Evolutionary conservation across 148 eudicot genomes (phyloP), one percentile per base, ranked within the genome.

Genomic region (Vaccinium myrtillus): DNA sequence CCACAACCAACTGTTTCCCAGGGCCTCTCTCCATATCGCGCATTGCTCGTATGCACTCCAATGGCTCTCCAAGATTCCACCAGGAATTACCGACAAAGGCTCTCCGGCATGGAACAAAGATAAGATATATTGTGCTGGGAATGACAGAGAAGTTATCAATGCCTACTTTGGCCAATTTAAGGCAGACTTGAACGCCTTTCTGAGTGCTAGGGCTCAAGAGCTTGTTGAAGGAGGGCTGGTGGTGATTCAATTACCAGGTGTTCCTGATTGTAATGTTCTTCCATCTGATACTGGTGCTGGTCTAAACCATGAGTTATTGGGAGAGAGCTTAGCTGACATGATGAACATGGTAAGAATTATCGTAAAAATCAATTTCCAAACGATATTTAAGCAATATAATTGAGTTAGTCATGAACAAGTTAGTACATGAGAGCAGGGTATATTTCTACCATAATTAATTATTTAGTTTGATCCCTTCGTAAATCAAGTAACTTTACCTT

Each of bases 101-200:
- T 82, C 83, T 23, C 51, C 79, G 0, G 85, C 87, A 15, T 87
- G 85, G 85, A 87, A 87, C 39, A 79, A 85, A 11, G 89, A 83
- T 9, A 70, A 11, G 55, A 53, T 53, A 12, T 53, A 53, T 32
- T 32, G 32, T 32, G 32, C 32, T 32, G 32, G 32, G 32, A 32
- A 32, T 32, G 32, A 32, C 32, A 48, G 53, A 14, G 81, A 85
- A 78, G 85, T 87, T 9, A 49, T 77, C 2, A 61, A 84, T 18
- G 89, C 89, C 30, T 87, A 84, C 56, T n/a, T 58, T 12, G 25
- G 76, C 61, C 89, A 87, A 23, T 87, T 77, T 58, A 63, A 13
- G 0, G 75, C 49, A 46, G 87, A 87, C 76, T 36, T 87, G 36
- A 55, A 69, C 23, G 54, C 55, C 0, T 87, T 87, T 59, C 54